A percentile compares a stretch with the other conserved stretches of the same genome.
Conservation (phyloP, 306 rosid species). For the Crataegus laevigata region DNA sequence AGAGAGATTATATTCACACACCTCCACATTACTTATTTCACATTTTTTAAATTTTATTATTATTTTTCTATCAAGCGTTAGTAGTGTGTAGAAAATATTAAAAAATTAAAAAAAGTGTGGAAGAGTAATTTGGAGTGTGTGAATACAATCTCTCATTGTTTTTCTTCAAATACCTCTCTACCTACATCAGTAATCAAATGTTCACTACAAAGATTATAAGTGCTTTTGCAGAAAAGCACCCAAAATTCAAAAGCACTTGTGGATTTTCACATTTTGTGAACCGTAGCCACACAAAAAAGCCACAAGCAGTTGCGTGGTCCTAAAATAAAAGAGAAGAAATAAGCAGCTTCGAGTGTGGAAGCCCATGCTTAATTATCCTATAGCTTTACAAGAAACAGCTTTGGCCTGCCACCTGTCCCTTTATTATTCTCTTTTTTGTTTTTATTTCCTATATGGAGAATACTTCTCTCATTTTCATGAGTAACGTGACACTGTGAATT, state of each 20-base stretch:
- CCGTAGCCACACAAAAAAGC: neutral
- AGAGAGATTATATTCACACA: no score
- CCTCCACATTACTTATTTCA: no score
- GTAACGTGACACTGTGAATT: neutral
- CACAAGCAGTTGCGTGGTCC: neutral
- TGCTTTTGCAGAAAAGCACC: neutral
- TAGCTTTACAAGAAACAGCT: neutral
- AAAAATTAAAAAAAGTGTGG: no score
- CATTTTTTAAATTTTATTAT: no score
- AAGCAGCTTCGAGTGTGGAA: neutral
- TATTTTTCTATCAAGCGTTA: no score
- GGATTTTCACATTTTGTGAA: neutral
- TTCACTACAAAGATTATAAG: neutral
- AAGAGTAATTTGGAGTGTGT: no score
- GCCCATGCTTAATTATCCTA: constrained; percentile 2
- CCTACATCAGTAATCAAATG: neutral
- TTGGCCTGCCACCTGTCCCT: neutral
- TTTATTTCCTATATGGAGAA: neutral
- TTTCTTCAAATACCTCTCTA: neutral
- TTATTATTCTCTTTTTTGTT: neutral
- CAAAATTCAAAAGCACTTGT: neutral
- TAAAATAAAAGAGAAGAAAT: neutral
- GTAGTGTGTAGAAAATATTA: no score
- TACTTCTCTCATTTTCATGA: neutral
- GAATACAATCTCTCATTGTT: no score